Evolutionary conservation across 1,139 yeast species (phyloP).

Genomic region (Geotrichum cucujoidarum): DNA sequence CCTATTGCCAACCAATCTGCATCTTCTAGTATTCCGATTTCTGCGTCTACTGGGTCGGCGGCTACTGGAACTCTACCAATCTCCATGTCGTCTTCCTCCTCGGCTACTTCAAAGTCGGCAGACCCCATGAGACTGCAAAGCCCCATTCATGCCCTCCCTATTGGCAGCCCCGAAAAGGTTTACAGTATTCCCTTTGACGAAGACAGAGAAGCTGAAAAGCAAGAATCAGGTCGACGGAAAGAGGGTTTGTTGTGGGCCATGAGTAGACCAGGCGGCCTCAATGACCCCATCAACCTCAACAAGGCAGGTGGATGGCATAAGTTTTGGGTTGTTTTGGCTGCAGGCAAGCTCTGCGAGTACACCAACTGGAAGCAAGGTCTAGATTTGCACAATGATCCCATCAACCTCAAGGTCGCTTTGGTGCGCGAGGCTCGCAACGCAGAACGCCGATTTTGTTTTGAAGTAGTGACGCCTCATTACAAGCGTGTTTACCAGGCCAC

Average conservation of each 20-base stretch:
- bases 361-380: slow-evolving; percentile 77
- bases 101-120: slow-evolving; percentile 1
- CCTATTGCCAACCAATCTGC: slow-evolving; percentile 2
- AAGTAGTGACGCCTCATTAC: slow-evolving; percentile 66
- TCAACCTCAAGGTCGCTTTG: slow-evolving; percentile 67
- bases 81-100: neutral
- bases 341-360: slow-evolving; percentile 65
- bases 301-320: slow-evolving; percentile 81
- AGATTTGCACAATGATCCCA: slow-evolving; percentile 60
- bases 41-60: neutral
- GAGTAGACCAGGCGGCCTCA: slow-evolving; percentile 39
- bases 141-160: neutral
- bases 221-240: slow-evolving; percentile 29
- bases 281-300: slow-evolving; percentile 55
- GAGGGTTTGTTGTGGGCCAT: slow-evolving; percentile 61
- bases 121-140: slow-evolving; percentile 9
- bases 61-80: neutral
- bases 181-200: slow-evolving; percentile 11
- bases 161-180: slow-evolving; percentile 17
- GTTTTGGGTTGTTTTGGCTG: slow-evolving; percentile 74
- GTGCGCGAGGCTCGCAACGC: slow-evolving; percentile 49
- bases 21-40: neutral
- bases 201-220: slow-evolving; percentile 12
- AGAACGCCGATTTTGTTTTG: slow-evolving; percentile 59
- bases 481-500: slow-evolving; percentile 77